Conservation (phyloP, 2,329 filamentous ascomycete species). For the Phoma herbarum region DNA sequence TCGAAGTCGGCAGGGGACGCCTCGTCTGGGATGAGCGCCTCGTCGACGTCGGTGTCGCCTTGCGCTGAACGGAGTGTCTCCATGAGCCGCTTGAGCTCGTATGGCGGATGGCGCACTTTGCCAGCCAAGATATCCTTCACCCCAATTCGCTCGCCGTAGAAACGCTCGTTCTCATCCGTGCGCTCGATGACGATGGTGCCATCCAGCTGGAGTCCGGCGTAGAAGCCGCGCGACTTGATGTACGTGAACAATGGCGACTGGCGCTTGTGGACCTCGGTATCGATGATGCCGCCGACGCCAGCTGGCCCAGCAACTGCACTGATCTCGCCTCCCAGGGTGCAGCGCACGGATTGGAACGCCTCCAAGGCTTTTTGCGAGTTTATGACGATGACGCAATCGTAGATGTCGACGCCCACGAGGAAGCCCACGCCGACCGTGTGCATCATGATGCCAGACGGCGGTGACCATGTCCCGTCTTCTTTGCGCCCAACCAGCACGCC, state of each 20-base stretch:
- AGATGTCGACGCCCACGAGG: constrained; percentile 90
- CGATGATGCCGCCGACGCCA: constrained; percentile 76
- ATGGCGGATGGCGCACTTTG: constrained; percentile 65
- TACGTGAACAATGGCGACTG: constrained; percentile 82
- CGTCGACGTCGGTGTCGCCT: constrained; percentile 79
- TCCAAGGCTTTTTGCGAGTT: constrained; percentile 87
- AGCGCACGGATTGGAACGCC: constrained; percentile 79
- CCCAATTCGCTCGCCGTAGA: constrained; percentile 74
- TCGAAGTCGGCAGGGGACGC: constrained; percentile 81
- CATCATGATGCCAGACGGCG: constrained; percentile 87
- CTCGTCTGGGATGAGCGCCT: constrained; percentile 70
- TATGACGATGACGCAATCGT: constrained; percentile 93
- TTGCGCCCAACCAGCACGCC: constrained; percentile 85
- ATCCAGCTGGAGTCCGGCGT: constrained; percentile 85
- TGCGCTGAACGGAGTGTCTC: constrained; percentile 90
- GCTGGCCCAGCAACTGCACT: constrained; percentile 80
- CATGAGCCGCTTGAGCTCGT: constrained; percentile 68
- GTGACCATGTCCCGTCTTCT: constrained; percentile 88
- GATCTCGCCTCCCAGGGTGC: constrained; percentile 84
- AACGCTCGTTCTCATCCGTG: constrained; percentile 85
- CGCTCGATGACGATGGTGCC: constrained; percentile 87
- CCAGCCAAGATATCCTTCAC: constrained; percentile 71
- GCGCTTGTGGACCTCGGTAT: constrained; percentile 72
- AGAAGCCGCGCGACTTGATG: constrained; percentile 88
- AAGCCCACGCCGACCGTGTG: constrained; percentile 91